Evolutionary conservation across 2,329 filamentous ascomycete genomes (phyloP), one percentile per base, ranked within the genome.

Genomic region (Podosphaera xanthii): DNA sequence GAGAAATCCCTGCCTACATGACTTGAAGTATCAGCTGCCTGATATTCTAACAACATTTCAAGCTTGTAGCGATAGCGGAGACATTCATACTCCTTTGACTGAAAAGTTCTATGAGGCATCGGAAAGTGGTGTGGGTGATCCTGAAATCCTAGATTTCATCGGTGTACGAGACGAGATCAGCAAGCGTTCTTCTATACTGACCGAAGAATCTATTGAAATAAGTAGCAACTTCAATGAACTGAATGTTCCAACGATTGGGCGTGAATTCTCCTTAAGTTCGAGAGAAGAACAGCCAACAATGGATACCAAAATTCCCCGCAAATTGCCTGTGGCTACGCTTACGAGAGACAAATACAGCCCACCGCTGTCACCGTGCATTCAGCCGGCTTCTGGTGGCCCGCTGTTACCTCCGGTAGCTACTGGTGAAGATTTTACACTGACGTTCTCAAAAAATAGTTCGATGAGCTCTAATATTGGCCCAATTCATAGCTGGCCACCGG

Each of bases 251-350:
- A 4, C 9, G 10, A 38, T 12, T 34, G 53, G 40, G 4, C 22
- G 22, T 56, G 33, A n/a, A 53, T 14, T 30, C 55, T 6, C 38
- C 30, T 30, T 8, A 33, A 31, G 38, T 52, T 8, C 67, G 69
- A 71, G 14, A 1, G 67, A 69, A 30, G 65, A 70, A 33, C 68
- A 68, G 59, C 72, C 72, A 33, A 68, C 70, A 10, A 70, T 72
- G 10, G 72, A 73, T 49, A 71, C 72, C 0, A 76, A 75, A 61
- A 71, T 54, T 33, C 31, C 55, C 4, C 56, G 50, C n/a, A 35
- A 34, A 2, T 61, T 61, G 70, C 62, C 64, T 31, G 61, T 57
- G 2, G 61, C 64, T 38, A 64, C 64, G 10, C 64, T 63, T 5
- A 67, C 66, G 50, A 60, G 62, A 9, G 63, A 65, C 3, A 60